Evolutionary conservation across 192 early-diverging fungal genomes (phyloP), one percentile per base, ranked within the genome.

Genomic region (Cetraspora pellucida): DNA sequence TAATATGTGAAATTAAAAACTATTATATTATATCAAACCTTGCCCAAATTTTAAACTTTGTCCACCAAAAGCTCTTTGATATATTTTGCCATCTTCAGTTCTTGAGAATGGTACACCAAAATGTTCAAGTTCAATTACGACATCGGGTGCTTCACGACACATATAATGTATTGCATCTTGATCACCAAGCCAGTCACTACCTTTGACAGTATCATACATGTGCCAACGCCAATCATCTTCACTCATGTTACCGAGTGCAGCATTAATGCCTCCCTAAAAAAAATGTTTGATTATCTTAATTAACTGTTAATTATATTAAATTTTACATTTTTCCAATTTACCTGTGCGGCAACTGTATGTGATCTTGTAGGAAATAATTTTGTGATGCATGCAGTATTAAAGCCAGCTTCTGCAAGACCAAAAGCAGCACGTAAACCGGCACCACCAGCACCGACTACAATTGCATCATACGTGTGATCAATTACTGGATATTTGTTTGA

Each of bases 161-260:
- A 99, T 99, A 86, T 99, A 99, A 82, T 99, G 97, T 74, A 99
- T 99, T 66, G 97, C 97, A 77, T 99, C 96, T 88, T 99, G 97
- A 86, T 99, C 97, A 86, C 96, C 97, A 23, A 99, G 90, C 97
- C 97, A 99, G 82, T 99, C 97, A 75, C 92, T 94, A 65, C 96
- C 97, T 89, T 99, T 99, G 82, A 97, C 96, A 27, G 97, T 97
- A 77, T 99, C 97, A 81, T 97, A 99, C 97, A 99, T 99, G 84
- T 99, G 97, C 97, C 97, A 99, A 85, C 96, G 91, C 97, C 97
- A 99, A 88, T 99, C 97, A 84, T 99, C 97, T 86, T 99, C 95
- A 75, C 91, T 90, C 96, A 99, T 98, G 86, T 99, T 99, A 65
- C 97, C 97, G 55, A 99, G 91, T 60, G 97, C 97, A 77, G 97